Conservation (phyloP, 768 basidiomycete genomes). For the Leccinum broughii region DNA sequence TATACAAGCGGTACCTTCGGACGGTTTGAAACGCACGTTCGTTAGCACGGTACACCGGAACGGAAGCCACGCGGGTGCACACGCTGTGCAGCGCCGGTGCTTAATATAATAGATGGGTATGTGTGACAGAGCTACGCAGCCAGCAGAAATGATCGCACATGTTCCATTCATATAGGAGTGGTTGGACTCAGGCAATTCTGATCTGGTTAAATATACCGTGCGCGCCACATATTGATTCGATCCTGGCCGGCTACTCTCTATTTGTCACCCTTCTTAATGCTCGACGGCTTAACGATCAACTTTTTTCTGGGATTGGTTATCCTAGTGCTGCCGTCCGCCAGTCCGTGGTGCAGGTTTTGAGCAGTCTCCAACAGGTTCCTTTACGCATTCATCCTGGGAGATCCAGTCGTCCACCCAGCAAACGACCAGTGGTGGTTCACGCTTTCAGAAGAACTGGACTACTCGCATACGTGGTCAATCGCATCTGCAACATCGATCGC, state of each 20-base stretch:
- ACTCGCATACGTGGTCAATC: constrained; percentile 42
- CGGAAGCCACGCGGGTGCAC: no score
- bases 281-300: constrained; percentile 40
- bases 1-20: no score
- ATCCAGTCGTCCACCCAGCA: constrained; percentile 35
- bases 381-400: constrained; percentile 32
- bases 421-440: constrained; percentile 46
- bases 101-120: no score
- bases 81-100: no score
- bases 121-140: no score
- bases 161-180: no score
- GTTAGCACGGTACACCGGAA: no score
- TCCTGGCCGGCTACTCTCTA: constrained; percentile 46
- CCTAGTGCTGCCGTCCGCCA: constrained; percentile 10
- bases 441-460: constrained; percentile 35
- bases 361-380: constrained; percentile 44
- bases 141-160: no score
- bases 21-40: no score
- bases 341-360: constrained; percentile 36
- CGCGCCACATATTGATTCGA: no score
- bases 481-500: constrained; percentile 40
- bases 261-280: constrained; percentile 43
- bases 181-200: no score
- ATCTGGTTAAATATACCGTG: no score
- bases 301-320: constrained; percentile 33